Conservation (phyloP, 169 alveolate species). For the Cystoisospora suis region DNA sequence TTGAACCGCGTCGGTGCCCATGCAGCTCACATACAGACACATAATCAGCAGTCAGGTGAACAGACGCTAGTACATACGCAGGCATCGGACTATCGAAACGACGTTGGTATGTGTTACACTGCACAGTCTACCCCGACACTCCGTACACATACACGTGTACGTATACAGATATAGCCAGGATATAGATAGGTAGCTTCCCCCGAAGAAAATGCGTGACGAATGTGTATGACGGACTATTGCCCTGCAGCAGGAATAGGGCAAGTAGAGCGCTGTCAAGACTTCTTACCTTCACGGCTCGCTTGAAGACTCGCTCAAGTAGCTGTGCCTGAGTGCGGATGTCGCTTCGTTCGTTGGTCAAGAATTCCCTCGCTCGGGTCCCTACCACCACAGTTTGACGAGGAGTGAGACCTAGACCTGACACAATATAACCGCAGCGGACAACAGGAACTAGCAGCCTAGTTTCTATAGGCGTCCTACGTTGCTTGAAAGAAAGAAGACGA, state of each 20-base stretch:
- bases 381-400: constrained; percentile 86
- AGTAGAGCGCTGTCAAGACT: no score
- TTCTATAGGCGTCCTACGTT: no score
- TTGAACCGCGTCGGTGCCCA: not conserved
- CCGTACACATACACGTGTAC: not conserved
- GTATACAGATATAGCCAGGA: not conserved
- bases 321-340: constrained; percentile 80
- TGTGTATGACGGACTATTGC: not conserved
- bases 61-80: not conserved
- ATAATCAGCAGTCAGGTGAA: not conserved
- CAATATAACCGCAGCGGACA: no score
- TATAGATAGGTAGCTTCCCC: not conserved
- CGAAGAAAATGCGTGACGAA: not conserved
- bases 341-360: constrained; percentile 78
- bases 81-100: no score
- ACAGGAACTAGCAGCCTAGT: no score
- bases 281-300: constrained; percentile 51
- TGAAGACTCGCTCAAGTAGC: constrained; percentile 79
- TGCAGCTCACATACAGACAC: not conserved
- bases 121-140: not conserved
- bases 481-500: no score
- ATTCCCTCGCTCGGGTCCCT: constrained; percentile 89
- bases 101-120: no score
- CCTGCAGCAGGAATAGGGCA: not conserved
- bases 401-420: constrained; percentile 82